Conservation (phyloP, 129 eudicot species). For the Lactuca sativa region DNA sequence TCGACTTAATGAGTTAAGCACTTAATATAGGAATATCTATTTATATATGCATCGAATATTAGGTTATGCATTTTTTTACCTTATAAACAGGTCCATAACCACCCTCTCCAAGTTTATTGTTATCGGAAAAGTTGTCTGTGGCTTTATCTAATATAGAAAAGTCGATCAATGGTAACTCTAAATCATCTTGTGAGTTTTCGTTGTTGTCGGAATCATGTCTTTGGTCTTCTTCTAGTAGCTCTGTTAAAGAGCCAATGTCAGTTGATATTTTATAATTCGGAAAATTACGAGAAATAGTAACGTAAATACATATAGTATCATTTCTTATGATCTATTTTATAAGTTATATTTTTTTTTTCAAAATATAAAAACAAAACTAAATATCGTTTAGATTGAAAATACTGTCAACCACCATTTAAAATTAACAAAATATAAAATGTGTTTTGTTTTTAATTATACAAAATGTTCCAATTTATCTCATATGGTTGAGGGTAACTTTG, state of each 20-base stretch:
- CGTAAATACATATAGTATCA: too few species aligned
- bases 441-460: not conserved
- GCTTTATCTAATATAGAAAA: slow-evolving; percentile 31
- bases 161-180: slow-evolving; percentile 38
- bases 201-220: slow-evolving; percentile 5
- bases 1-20: too few species aligned
- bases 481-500: too few species aligned
- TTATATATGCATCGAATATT: not conserved
- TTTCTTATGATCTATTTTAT: too few species aligned
- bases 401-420: too few species aligned
- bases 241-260: slow-evolving; percentile 25
- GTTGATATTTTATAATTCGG: not conserved
- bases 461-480: not conserved
- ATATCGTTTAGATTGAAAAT: too few species aligned
- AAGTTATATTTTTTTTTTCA: too few species aligned
- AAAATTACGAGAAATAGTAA: too few species aligned
- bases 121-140: slow-evolving; percentile 34
- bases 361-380: too few species aligned
- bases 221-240: slow-evolving; percentile 13
- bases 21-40: too few species aligned
- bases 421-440: too few species aligned
- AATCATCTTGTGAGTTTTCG: slow-evolving; percentile 28
- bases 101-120: slow-evolving; percentile 50
- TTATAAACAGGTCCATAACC: slow-evolving; percentile 55
- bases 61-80: slow-evolving; percentile 18